These are phyloP conservation scores for Aspergillus latus DNA, from an alignment of 2,329 filamentous ascomycete species.

Conservation along the genomic window DNA sequence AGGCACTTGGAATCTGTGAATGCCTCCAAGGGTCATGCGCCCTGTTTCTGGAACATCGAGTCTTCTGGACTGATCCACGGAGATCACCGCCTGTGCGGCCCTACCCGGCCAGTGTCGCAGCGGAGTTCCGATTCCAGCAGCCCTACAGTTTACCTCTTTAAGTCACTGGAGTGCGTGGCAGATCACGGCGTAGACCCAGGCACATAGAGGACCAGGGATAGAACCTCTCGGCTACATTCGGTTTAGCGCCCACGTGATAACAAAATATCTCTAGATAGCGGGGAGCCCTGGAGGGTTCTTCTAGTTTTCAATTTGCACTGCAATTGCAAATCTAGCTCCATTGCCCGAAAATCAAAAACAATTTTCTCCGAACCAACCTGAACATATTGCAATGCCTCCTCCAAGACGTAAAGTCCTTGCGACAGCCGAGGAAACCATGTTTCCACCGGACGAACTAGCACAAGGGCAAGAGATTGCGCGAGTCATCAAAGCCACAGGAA, in stretches of 20 bases:
- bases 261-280: conserved; percentile 4
- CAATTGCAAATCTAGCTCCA: not conserved
- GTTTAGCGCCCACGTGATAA: conserved; percentile 11
- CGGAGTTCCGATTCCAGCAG: not conserved
- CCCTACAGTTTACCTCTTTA: not conserved
- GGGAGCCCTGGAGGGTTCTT: not conserved
- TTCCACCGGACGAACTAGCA: conserved; percentile 56
- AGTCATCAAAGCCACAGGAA: conserved; percentile 79
- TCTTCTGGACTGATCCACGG: not conserved
- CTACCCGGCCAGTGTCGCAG: not conserved
- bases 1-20: not conserved
- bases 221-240: not conserved
- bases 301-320: not conserved
- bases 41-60: not conserved
- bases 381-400: conserved; percentile 60
- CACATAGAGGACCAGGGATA: no score
- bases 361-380: not conserved
- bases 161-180: no score
- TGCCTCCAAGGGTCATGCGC: not conserved
- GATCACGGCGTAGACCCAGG: no score
- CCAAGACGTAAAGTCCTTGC: conserved; percentile 76
- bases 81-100: not conserved
- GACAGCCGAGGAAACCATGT: conserved; percentile 70
- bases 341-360: not conserved
- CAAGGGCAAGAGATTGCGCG: conserved; percentile 67